phyloP scores from a whole-genome alignment of 106 monocot genomes.

The Acanthochlamys bracteata region DNA sequence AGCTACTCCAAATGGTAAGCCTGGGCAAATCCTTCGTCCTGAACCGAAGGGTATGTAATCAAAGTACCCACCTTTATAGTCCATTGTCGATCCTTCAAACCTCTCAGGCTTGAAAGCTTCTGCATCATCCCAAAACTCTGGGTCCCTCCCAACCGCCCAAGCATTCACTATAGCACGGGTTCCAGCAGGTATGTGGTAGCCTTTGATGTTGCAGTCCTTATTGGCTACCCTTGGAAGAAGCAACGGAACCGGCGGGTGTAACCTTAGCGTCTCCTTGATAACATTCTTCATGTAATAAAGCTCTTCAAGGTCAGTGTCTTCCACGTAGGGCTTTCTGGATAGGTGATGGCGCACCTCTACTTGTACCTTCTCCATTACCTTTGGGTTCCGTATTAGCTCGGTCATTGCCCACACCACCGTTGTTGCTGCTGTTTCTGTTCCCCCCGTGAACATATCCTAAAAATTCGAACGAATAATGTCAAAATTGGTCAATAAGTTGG shows the following conservation, averaged over 20 bases:
- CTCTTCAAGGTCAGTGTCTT: background rate
- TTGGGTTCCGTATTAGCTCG: background rate
- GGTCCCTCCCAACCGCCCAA: slow-evolving; percentile 11
- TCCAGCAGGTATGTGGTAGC: background rate
- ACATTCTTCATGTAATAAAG: background rate
- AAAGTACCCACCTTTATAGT: background rate
- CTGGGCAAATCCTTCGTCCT: slow-evolving; percentile 9
- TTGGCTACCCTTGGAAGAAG: slow-evolving; percentile 1
- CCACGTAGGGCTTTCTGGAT: no score
- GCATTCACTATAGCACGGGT: slow-evolving; percentile 4
- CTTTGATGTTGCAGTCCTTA: background rate
- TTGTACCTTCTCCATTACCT: background rate
- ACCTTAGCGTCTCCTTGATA: slow-evolving; percentile 1
- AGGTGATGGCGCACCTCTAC: background rate
- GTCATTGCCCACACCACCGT: background rate
- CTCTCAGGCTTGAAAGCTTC: slow-evolving; percentile 9
- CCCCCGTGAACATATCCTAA: slow-evolving; percentile 6
- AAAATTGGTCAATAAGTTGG: background rate
- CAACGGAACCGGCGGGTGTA: slow-evolving; percentile 9
- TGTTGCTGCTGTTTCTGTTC: background rate
- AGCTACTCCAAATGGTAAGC: background rate
- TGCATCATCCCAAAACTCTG: slow-evolving; percentile 1
- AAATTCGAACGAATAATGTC: background rate
- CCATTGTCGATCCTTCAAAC: background rate
- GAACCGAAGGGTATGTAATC: slow-evolving; percentile 6